Evolutionary conservation across 169 alveolate genomes (phyloP).

Genomic region (Cryptosporidium parvum): DNA sequence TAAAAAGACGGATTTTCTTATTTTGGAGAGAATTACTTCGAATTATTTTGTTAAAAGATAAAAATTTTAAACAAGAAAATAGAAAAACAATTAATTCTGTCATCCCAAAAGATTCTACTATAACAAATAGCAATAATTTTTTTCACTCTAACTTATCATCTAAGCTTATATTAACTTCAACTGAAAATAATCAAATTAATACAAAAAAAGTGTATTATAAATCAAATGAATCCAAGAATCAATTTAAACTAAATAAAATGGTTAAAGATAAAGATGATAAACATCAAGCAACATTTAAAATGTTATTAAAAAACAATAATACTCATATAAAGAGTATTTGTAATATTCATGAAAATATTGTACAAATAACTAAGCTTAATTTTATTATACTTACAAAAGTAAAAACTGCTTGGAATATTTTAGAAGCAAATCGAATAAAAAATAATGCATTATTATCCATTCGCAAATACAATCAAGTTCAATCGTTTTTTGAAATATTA

Average conservation of each 20-base stretch:
- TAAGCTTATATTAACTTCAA: neutral
- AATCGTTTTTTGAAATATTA: neutral
- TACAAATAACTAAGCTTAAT: slow-evolving; percentile 9
- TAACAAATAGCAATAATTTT: neutral
- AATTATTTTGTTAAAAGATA: neutral
- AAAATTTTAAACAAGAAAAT: neutral
- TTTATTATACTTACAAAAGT: neutral
- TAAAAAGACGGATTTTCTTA: neutral
- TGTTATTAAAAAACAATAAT: no score
- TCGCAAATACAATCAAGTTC: slow-evolving; percentile 18
- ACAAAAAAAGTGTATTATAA: neutral
- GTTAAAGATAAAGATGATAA: neutral
- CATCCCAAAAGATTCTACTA: slow-evolving; percentile 2
- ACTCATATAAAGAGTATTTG: no score
- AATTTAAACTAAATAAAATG: neutral
- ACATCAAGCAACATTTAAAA: neutral
- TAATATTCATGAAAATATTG: neutral
- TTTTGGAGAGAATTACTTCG: slow-evolving; percentile 23
- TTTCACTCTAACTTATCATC: neutral
- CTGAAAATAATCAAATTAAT: neutral
- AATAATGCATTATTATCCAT: neutral
- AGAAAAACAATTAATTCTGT: neutral
- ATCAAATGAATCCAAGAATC: neutral
- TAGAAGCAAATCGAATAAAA: slow-evolving; percentile 6
- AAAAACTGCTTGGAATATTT: slow-evolving; percentile 31